Evolutionary conservation across 2,329 filamentous ascomycete species (phyloP).

Genomic region (Tolypocladium ovalisporum): DNA sequence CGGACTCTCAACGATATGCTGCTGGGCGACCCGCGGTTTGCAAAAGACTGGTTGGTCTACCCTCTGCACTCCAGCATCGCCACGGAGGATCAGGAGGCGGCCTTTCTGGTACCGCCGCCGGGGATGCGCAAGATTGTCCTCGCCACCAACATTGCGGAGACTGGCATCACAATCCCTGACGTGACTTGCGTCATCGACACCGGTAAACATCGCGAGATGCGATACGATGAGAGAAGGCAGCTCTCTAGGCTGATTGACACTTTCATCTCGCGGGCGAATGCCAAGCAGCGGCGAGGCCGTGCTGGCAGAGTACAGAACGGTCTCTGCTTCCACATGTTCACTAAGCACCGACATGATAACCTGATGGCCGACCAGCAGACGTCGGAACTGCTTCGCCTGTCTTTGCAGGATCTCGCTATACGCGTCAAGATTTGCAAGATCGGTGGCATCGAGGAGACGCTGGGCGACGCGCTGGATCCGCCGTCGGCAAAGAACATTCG

Average conservation of each 20-base stretch:
- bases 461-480: constrained; percentile 79
- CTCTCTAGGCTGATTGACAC: constrained; percentile 84
- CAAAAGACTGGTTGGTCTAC: constrained; percentile 71
- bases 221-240: constrained; percentile 87
- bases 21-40: constrained; percentile 64
- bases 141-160: constrained; percentile 96
- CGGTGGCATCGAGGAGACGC: constrained; percentile 81
- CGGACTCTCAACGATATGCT: constrained; percentile 79
- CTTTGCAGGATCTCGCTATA: constrained; percentile 88
- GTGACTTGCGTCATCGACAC: constrained; percentile 95
- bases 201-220: constrained; percentile 95
- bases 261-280: constrained; percentile 91
- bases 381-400: constrained; percentile 89
- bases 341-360: constrained; percentile 75
- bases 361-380: constrained; percentile 86
- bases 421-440: constrained; percentile 96
- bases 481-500: constrained; percentile 88
- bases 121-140: constrained; percentile 88
- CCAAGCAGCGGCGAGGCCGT: constrained; percentile 86
- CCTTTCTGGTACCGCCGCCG: constrained; percentile 73
- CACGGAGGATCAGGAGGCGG: constrained; percentile 90
- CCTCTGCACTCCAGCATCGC: constrained; percentile 90
- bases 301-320: constrained; percentile 93
- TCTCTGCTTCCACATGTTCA: constrained; percentile 92
- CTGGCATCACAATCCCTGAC: constrained; percentile 95